Evolutionary conservation across 176 grass and related monocot genomes (phyloP).

Genomic region (Pontederia paniculata): DNA sequence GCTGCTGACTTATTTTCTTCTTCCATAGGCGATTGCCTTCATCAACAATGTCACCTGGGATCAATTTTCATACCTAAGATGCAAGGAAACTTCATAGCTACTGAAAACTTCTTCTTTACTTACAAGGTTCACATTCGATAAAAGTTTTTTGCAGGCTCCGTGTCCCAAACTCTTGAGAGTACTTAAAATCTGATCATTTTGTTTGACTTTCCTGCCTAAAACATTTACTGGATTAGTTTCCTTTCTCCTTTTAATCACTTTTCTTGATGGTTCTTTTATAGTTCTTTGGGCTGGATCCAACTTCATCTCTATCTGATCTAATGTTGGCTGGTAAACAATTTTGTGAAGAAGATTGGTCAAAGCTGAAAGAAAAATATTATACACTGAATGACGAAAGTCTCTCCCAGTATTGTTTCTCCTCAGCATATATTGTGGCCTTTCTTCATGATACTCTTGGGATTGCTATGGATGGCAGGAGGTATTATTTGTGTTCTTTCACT

Average conservation of each 20-base stretch:
- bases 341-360: slow-evolving; percentile 56
- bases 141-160: not conserved
- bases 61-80: slow-evolving; percentile 75
- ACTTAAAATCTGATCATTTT: not conserved
- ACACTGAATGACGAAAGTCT: slow-evolving; percentile 48
- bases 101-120: slow-evolving; percentile 97
- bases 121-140: slow-evolving; percentile 37
- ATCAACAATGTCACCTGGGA: slow-evolving; percentile 61
- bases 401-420: slow-evolving; percentile 85
- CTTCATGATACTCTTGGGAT: slow-evolving; percentile 64
- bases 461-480: slow-evolving; percentile 59
- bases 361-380: slow-evolving; percentile 44
- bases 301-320: slow-evolving; percentile 57
- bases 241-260: not conserved
- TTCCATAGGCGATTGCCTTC: slow-evolving; percentile 47
- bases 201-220: not conserved
- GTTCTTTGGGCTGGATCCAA: slow-evolving; percentile 71
- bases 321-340: slow-evolving; percentile 55
- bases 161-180: not conserved
- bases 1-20: slow-evolving; percentile 13
- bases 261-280: slow-evolving; percentile 1
- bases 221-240: not conserved
- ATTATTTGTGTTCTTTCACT: slow-evolving; percentile 10
- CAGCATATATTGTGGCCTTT: slow-evolving; percentile 81
- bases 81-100: slow-evolving; percentile 74